Base-by-base conservation (phyloP, 345 rosid genomes). In the Triadica sebifera region DNA sequence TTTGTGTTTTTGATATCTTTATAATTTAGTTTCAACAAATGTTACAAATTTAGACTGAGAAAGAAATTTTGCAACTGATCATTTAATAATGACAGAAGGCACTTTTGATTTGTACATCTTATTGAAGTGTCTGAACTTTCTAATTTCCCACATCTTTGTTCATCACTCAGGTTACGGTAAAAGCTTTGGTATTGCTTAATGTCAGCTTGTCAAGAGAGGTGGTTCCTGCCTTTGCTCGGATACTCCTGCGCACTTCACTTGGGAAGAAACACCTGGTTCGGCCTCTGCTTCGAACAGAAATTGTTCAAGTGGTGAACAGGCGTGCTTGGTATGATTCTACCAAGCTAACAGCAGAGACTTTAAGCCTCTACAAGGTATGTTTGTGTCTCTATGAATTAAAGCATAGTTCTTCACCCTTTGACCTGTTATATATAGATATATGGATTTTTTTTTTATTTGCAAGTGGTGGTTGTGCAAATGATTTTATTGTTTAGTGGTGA, bases 191-290 rank as follows among this genome's bases (percentile, higher is more conserved):
- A 61, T 84, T 94, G 87, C 77, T 94, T 39, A 92, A 86, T 77
- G 97, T 87, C 71, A 90, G 93, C 73, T 85, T 94, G 79, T 84
- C 97, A 52, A 90, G 98, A 83, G 97, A 92, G 81, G 97, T 94
- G 70, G 97, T 92, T 84, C 95, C 98, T 57, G 88, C 87, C 70
- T 90, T 94, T 80, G 96, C 97, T 53, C 86, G 97, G 81, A 90
- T 92, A 82, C 93, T 94, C 63, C 73, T 90, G 79, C 93, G 90
- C 55, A 92, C 95, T 70, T 84, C 96, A 69, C 93, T 94, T 67
- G 97, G 97, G 78, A 94, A 89, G 88, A 94, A 92, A 84, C 96
- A 94, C 87, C 86, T 94, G 84, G 95, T 94, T 67, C 91, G 95
- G 19, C 91, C 97, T 16, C 83, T 94, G 58, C 80, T 94, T 78